Conservation (phyloP, 2,329 filamentous ascomycete genomes). For the Camptophora hylomeconis region DNA sequence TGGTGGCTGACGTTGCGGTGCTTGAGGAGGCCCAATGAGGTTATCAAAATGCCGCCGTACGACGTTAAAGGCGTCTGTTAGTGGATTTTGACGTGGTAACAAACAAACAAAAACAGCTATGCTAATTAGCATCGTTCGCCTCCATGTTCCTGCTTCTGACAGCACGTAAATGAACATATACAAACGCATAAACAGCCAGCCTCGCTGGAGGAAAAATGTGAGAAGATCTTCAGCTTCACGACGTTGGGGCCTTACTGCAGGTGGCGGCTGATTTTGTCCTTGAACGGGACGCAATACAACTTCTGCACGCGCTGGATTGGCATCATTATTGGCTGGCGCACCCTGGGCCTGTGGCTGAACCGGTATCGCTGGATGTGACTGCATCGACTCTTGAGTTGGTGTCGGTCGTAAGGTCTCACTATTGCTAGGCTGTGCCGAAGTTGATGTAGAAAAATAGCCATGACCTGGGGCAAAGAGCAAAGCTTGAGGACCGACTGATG, state of each 20-base stretch:
- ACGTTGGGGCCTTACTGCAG: not conserved
- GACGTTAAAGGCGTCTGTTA: slow-evolving; percentile 25
- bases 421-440: not conserved
- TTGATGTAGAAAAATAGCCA: slow-evolving; percentile 11
- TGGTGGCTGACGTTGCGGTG: slow-evolving; percentile 6
- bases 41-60: slow-evolving; percentile 32
- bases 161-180: slow-evolving; percentile 48
- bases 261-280: not conserved
- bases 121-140: slow-evolving; percentile 27
- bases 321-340: slow-evolving; percentile 1
- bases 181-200: slow-evolving; percentile 47
- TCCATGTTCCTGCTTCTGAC: slow-evolving; percentile 34
- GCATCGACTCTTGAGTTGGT: not conserved
- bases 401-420: too few relatives aligned
- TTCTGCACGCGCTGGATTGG: slow-evolving; percentile 1
- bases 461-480: slow-evolving; percentile 17
- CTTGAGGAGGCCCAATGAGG: slow-evolving; percentile 19
- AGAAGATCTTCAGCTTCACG: slow-evolving; percentile 20
- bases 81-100: slow-evolving; percentile 28
- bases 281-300: too few relatives aligned
- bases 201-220: slow-evolving; percentile 28
- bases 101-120: slow-evolving; percentile 26
- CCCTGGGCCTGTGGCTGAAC: slow-evolving; percentile 1
- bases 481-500: slow-evolving; percentile 13
- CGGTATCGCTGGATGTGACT: not conserved